Percentiles rank a stretch among this genome's conserved stretches.
Conservation (phyloP, 495 filamentous ascomycete species). For the Wilcoxina mikolae region DNA sequence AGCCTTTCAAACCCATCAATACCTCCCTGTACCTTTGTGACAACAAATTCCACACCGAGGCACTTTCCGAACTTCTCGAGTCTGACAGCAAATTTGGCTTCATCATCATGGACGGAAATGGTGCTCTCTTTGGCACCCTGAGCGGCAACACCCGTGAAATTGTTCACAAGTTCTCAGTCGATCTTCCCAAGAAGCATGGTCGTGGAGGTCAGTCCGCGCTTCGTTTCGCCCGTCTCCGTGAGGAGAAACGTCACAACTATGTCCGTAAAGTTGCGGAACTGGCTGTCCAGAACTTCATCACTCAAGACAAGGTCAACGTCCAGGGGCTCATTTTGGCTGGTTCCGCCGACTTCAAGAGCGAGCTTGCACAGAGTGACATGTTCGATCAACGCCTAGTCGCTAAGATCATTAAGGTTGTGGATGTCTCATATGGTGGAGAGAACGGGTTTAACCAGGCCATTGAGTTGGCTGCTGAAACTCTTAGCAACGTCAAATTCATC, state of each 20-base stretch:
- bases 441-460: constrained; percentile 99
- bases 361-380: constrained; percentile 92
- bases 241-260: constrained; percentile 99
- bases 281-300: constrained; percentile 97
- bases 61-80: constrained; percentile 86
- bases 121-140: constrained; percentile 87
- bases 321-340: constrained; percentile 87
- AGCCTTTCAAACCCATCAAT: constrained; percentile 99
- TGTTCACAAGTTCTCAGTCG: constrained; percentile 93
- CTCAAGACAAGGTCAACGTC: constrained; percentile 93
- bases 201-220: constrained; percentile 98
- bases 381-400: constrained; percentile 78
- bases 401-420: constrained; percentile 98
- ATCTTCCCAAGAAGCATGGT: constrained; percentile 97
- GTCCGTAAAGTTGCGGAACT: constrained; percentile 95
- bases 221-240: constrained; percentile 97
- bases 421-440: constrained; percentile 96
- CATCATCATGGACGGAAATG: constrained; percentile 99
- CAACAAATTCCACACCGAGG: constrained; percentile 99
- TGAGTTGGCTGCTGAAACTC: constrained; percentile 84
- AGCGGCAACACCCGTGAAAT: constrained; percentile 93
- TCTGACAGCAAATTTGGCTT: constrained; percentile 98
- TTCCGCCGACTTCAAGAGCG: constrained; percentile 99
- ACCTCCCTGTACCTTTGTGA: constrained; percentile 97
- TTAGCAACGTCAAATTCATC: constrained; percentile 98